These are phyloP conservation scores for Scutellaria baicalensis DNA, from an alignment of 257 asterid genomes.

Conservation along the genomic window DNA sequence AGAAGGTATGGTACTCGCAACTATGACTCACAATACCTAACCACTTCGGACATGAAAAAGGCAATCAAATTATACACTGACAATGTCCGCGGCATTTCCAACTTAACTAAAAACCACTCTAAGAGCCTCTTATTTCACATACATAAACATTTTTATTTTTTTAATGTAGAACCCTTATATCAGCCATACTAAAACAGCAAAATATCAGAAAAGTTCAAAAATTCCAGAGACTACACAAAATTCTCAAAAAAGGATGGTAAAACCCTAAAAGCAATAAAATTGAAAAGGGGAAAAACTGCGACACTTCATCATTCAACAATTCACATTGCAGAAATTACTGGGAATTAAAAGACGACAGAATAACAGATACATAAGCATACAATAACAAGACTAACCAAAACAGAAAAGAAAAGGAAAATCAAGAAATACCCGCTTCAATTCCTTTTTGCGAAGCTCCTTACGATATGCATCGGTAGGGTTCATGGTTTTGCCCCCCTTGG, in stretches of 20 bases:
- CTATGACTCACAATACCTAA: background rate
- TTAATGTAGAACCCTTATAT: too few relatives aligned
- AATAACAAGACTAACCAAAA: background rate
- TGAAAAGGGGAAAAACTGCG: background rate
- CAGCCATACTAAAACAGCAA: background rate
- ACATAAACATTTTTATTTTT: background rate
- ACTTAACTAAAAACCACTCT: background rate
- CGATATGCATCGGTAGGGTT: slow-evolving; percentile 99
- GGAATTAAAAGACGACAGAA: background rate
- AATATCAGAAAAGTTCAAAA: background rate
- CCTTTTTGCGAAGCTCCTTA: slow-evolving; percentile 86
- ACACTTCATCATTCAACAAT: background rate
- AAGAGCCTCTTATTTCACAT: background rate
- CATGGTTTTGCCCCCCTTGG: slow-evolving; percentile 98
- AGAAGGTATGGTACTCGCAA: background rate
- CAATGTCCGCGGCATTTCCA: background rate
- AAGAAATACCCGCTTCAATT: slow-evolving; percentile 70
- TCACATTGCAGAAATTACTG: background rate
- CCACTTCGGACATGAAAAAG: background rate
- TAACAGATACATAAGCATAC: background rate
- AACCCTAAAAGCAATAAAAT: background rate
- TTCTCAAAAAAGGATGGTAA: background rate
- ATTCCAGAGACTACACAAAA: background rate
- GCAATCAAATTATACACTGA: background rate
- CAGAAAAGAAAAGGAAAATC: background rate